Percentiles rank a stretch among this genome's conserved stretches.
These are phyloP conservation scores for Ganoderma leucocontextum DNA, from an alignment of 1,284 basidiomycete species.

Conservation along the genomic window DNA sequence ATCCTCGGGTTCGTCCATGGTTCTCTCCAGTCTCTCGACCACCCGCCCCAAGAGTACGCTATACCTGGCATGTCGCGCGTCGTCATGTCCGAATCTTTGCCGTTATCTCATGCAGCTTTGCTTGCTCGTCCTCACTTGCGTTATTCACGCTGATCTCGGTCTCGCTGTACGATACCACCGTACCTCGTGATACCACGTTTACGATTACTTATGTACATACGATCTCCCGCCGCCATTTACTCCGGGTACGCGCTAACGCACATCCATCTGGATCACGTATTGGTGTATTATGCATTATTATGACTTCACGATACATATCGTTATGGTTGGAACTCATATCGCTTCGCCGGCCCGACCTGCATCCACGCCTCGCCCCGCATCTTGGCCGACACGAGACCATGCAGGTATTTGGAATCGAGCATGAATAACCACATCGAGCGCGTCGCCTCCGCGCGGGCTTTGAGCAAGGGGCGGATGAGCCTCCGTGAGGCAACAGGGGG, in stretches of 20 bases:
- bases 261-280: neutral
- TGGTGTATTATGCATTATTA: neutral
- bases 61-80: conserved; percentile 12
- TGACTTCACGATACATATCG: neutral
- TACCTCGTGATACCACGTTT: conserved; percentile 1
- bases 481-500: conserved; percentile 22
- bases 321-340: neutral
- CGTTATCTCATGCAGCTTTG: neutral
- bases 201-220: neutral
- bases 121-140: neutral
- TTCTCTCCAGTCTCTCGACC: neutral
- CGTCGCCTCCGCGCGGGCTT: conserved; percentile 35
- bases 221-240: neutral
- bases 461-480: conserved; percentile 36
- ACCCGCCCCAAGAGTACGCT: conserved; percentile 21
- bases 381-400: conserved; percentile 25
- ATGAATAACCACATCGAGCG: conserved; percentile 30
- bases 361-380: conserved; percentile 30
- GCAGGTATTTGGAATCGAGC: conserved; percentile 30
- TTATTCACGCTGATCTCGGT: conserved; percentile 1
- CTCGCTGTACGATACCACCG: neutral
- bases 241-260: neutral
- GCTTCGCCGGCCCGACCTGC: conserved; percentile 31
- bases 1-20: conserved; percentile 1
- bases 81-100: neutral